Percentiles rank a stretch among this genome's conserved stretches.
phyloP scores from a whole-genome alignment of 805 yeast species.

The Danielia reshetovae region DNA sequence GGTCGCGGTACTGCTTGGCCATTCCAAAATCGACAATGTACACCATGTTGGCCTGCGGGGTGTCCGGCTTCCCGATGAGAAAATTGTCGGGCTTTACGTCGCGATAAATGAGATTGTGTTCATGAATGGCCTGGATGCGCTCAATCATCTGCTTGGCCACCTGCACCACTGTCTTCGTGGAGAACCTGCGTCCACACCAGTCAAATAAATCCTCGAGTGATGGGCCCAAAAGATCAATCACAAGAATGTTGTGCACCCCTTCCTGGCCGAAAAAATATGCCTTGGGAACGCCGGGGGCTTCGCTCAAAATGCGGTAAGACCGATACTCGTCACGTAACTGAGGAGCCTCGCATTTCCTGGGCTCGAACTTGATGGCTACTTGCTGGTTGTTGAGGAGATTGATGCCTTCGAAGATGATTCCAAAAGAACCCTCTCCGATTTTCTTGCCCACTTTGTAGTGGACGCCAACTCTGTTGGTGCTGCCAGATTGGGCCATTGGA shows the following conservation, averaged over 20 bases:
- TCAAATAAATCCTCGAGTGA: constrained; percentile 94
- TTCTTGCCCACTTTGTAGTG: constrained; percentile 97
- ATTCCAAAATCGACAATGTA: constrained; percentile 96
- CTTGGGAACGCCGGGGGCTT: constrained; percentile 82
- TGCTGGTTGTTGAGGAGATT: constrained; percentile 87
- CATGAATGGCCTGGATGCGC: constrained; percentile 82
- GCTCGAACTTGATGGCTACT: constrained; percentile 96
- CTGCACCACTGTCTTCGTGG: constrained; percentile 85
- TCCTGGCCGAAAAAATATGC: constrained; percentile 99
- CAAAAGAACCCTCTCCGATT: constrained; percentile 98
- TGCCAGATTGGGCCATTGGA: constrained; percentile 37
- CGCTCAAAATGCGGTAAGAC: constrained; percentile 84
- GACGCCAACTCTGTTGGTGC: constrained; percentile 77
- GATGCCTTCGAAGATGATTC: constrained; percentile 94
- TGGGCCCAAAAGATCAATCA: constrained; percentile 93
- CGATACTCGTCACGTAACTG: constrained; percentile 95
- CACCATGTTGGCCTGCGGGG: constrained; percentile 78
- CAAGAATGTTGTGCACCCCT: constrained; percentile 92
- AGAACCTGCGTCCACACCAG: constrained; percentile 94
- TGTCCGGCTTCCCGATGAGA: constrained; percentile 83
- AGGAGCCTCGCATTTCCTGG: constrained; percentile 95
- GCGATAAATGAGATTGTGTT: constrained; percentile 85
- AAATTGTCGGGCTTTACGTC: constrained; percentile 98
- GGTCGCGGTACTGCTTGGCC: constrained; percentile 98
- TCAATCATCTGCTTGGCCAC: constrained; percentile 93